A percentile compares a stretch with the other conserved stretches of the same genome.
These are phyloP conservation scores for Globisporangium yorkense DNA, from an alignment of 352 stramenopile genomes.

Conservation along the genomic window DNA sequence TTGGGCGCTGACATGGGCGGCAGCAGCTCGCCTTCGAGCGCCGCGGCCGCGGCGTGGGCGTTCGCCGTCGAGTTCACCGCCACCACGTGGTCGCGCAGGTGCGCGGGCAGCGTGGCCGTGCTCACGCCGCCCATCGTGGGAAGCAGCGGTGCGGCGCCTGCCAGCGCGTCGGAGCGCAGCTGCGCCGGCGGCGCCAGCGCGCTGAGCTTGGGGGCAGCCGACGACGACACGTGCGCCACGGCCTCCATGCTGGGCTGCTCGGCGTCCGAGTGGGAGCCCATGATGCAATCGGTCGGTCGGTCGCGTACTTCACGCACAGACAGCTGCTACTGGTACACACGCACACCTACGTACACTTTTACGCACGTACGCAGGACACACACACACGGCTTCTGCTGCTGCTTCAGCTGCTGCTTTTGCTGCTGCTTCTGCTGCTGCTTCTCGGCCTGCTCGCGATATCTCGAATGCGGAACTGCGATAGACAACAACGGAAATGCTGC, in stretches of 20 bases:
- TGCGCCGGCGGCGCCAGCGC: slow-evolving; percentile 5
- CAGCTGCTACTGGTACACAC: not conserved
- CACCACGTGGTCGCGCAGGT: slow-evolving; percentile 57
- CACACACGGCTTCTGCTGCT: no score
- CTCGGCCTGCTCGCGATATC: no score
- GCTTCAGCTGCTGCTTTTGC: no score
- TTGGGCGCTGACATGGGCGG: slow-evolving; percentile 57
- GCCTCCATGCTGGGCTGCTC: not conserved
- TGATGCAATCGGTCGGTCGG: not conserved
- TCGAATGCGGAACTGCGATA: no score
- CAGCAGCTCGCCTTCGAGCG: slow-evolving; percentile 39
- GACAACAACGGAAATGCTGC: no score
- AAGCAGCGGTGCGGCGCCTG: not conserved
- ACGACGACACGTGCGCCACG: not conserved
- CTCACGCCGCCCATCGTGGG: slow-evolving; percentile 9
- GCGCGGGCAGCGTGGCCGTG: slow-evolving; percentile 40
- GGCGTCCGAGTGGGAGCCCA: not conserved
- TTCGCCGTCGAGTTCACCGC: slow-evolving; percentile 9
- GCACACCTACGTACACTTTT: not conserved
- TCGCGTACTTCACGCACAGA: not conserved
- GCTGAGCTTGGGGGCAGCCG: slow-evolving; percentile 2
- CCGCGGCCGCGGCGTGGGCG: slow-evolving; percentile 3
- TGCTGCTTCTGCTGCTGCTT: no score
- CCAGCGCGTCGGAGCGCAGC: not conserved
- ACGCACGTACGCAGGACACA: no score